Conservation (phyloP, 306 rosid genomes). For the Corylus americana region DNA sequence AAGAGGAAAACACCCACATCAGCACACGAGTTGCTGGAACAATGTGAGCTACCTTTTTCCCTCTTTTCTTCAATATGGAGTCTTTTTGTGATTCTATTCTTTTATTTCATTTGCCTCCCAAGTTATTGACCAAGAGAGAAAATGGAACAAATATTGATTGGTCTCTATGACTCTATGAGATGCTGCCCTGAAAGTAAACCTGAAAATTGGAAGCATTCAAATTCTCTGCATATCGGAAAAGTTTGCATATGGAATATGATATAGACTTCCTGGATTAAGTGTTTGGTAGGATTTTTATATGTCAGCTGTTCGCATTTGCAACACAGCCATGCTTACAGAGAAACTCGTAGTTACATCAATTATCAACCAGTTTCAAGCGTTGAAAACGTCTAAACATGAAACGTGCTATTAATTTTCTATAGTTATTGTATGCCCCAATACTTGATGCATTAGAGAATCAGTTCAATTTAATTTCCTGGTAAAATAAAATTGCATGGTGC, state of each 20-base stretch:
- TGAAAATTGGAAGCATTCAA: neutral
- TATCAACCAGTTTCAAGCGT: no score
- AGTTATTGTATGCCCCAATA: neutral
- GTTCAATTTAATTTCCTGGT: no score
- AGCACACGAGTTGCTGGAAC: slow-evolving; percentile 62
- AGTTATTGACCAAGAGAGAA: neutral
- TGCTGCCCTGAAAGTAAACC: neutral
- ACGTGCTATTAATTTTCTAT: neutral
- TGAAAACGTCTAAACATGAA: neutral
- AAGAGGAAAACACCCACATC: slow-evolving; percentile 59
- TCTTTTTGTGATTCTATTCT: neutral
- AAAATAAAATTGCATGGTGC: no score
- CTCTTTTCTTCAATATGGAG: neutral
- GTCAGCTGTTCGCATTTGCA: neutral
- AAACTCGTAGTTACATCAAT: no score
- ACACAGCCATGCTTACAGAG: neutral
- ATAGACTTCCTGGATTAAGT: neutral
- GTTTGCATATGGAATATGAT: no score
- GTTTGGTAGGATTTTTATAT: neutral
- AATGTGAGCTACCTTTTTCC: neutral
- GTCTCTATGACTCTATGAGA: neutral
- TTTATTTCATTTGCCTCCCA: neutral
- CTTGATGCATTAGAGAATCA: neutral
- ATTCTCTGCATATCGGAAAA: no score
- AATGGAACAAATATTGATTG: neutral